Evolutionary conservation across 2,329 filamentous ascomycete genomes (phyloP), one percentile per base, ranked within the genome.

Genomic region (Colletotrichum lindemuthianum): DNA sequence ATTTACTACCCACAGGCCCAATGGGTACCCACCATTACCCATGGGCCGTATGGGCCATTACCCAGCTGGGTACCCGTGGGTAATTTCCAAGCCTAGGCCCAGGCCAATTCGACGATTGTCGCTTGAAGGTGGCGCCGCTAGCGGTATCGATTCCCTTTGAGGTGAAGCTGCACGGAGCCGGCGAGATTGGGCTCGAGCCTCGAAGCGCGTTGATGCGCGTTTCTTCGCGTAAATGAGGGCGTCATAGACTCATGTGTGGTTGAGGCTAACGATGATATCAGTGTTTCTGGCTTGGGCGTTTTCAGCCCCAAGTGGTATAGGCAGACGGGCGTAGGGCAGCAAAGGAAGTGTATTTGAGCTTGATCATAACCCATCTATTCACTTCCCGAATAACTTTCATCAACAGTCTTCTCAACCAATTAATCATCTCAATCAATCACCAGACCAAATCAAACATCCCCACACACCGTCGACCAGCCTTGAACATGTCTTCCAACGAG

Each of bases 181-280:
- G 50, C 45, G 15, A 39, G 41, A 47, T 12, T 37, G 54, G 34
- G 45, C 51, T 48, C 47, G n/a, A n/a, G 24, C 24, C 24, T 24
- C 24, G 24, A 24, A 24, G 34, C 48, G 52, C 60, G 57, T 56
- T 54, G 34, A 45, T 57, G 58, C 60, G 51, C 49, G 45, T 43
- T 60, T 60, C 54, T 47, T 60, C 58, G 54, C 50, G 63, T 58
- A 49, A 51, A 66, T 67, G 53, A 67, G 10, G 47, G 66, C 66
- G 66, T 67, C 66, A 67, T 67, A 66, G 66, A 66, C 24, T 32
- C 24, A n/a, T n/a, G 24, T 3, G 24, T 24, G 24, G 3, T 4
- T 13, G n/a, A 16, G 8, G 43, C 15, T 34, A 33, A 36, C 7
- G 16, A 63, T 66, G 54, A 63, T 49, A 40, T 54, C 49, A 43